Evolutionary conservation across 1,284 basidiomycete genomes (phyloP), one percentile per base, ranked within the genome.

Genomic region (Microbotryum intermedium): DNA sequence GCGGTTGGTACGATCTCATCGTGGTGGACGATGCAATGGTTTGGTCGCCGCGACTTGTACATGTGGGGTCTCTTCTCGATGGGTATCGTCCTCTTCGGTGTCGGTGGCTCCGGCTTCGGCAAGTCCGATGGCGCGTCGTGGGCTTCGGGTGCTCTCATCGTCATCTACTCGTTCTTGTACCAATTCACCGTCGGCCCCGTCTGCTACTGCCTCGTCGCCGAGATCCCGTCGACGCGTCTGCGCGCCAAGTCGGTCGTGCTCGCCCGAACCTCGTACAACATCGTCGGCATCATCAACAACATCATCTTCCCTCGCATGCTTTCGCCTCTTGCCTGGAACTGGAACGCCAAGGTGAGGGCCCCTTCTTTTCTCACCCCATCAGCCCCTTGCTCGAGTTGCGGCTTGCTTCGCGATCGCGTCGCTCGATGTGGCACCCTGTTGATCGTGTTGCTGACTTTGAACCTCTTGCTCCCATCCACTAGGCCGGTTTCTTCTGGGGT

Each of bases 171-270:
- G 63, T 73, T 76, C 62, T 59, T 71, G 30, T 77, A 76, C 68
- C 74, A 77, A 60, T 29, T 70, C 26, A 73, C 74, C 13, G 71
- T 77, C 43, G 76, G 76, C 47, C 76, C 76, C 3, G 39, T 75
- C 28, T 75, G 74, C 66, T 78, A 76, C 69, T 74, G 73, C 49
- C 70, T 79, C 53, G 77, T 79, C 10, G 74, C 76, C 25, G 78
- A 79, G 57, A 69, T 79, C 46, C 72, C 75, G 1, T 75, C 77
- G 18, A 74, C 76, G 28, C 73, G 77, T 29, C 73, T 79, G 6
- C 72, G 76, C 28, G 75, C 77, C 68, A 81, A 81, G 73, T 78
- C 79, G 5, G 75, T 81, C 64, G 79, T 76, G 3, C 72, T 81
- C 25, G 76, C 77, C 39, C 75, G 80, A 53, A 74, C 73, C 57